Evolutionary conservation across 371 early-diverging fungal species (phyloP).

Genomic region (Syncephalastrum sp.): DNA sequence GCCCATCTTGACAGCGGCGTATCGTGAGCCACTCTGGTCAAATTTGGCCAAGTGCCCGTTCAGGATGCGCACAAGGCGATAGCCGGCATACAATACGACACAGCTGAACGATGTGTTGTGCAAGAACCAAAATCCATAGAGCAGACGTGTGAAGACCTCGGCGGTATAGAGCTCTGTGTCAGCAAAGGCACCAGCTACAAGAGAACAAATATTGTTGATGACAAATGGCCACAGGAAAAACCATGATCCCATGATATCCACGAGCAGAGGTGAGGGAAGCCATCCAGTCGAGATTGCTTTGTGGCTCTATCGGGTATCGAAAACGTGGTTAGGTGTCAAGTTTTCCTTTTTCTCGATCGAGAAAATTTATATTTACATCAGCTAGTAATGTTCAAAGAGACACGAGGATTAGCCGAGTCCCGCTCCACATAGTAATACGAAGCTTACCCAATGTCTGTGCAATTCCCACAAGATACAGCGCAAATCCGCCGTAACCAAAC

Average conservation of each 20-base stretch:
- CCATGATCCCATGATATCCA: constrained; percentile 34
- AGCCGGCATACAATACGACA: constrained; percentile 37
- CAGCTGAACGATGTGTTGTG: constrained; percentile 26
- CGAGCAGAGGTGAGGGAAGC: constrained; percentile 42
- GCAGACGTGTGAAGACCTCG: constrained; percentile 27
- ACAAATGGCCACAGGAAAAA: constrained; percentile 38
- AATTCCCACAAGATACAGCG: constrained; percentile 28
- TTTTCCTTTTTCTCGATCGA: not conserved
- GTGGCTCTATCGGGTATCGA: constrained; percentile 29
- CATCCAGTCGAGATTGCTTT: constrained; percentile 40
- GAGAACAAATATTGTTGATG: constrained; percentile 32
- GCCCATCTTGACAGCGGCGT: constrained; percentile 36
- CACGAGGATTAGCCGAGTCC: no score
- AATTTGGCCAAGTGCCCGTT: constrained; percentile 33
- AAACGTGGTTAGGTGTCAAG: not conserved
- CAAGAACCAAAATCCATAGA: constrained; percentile 47
- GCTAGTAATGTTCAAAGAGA: no score
- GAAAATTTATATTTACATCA: no score
- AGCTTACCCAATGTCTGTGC: constrained; percentile 20
- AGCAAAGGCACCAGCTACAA: constrained; percentile 41
- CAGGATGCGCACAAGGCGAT: constrained; percentile 31
- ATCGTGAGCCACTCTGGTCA: constrained; percentile 30
- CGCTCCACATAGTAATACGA: no score
- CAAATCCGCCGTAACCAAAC: constrained; percentile 28
- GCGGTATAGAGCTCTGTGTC: constrained; percentile 22